phyloP scores from a whole-genome alignment of 169 alveolate species.

The Cryptosporidium bovis region DNA sequence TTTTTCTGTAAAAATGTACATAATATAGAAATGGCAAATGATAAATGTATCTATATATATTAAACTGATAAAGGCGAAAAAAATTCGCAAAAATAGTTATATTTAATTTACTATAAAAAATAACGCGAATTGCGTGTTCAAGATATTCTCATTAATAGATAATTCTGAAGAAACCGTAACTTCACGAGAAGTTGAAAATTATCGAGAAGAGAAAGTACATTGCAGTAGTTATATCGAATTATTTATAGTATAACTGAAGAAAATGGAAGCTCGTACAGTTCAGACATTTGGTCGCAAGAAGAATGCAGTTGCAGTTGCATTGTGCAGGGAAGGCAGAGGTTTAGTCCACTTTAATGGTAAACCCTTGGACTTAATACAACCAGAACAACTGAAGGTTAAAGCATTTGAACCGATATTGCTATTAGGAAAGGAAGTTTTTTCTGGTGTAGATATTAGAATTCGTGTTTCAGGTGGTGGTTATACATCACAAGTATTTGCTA shows the following conservation, averaged over 20 bases:
- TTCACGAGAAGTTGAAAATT: neutral
- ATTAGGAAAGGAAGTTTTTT: slow-evolving; percentile 94
- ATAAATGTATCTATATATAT: neutral
- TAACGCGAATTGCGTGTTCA: neutral
- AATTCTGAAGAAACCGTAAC: neutral
- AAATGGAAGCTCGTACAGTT: slow-evolving; percentile 84
- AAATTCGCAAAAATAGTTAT: too few relatives aligned
- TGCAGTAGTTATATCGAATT: neutral
- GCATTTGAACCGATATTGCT: slow-evolving; percentile 97
- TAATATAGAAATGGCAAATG: neutral
- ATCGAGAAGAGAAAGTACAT: neutral
- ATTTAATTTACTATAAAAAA: neutral
- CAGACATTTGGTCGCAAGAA: slow-evolving; percentile 98
- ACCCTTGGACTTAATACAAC: slow-evolving; percentile 95
- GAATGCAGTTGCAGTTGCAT: slow-evolving; percentile 98
- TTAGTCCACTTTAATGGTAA: slow-evolving; percentile 95
- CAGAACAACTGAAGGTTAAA: slow-evolving; percentile 93
- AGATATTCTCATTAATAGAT: neutral
- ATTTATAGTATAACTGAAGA: slow-evolving; percentile 26
- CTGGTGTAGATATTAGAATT: slow-evolving; percentile 94
- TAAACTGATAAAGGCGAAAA: neutral
- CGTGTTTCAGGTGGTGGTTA: slow-evolving; percentile 99
- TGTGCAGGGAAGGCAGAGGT: slow-evolving; percentile 93
- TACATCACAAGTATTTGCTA: slow-evolving; percentile 96
- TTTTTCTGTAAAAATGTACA: neutral